Evolutionary conservation across 2,329 filamentous ascomycete species (phyloP).

Genomic region (Cladophialophora yegresii): DNA sequence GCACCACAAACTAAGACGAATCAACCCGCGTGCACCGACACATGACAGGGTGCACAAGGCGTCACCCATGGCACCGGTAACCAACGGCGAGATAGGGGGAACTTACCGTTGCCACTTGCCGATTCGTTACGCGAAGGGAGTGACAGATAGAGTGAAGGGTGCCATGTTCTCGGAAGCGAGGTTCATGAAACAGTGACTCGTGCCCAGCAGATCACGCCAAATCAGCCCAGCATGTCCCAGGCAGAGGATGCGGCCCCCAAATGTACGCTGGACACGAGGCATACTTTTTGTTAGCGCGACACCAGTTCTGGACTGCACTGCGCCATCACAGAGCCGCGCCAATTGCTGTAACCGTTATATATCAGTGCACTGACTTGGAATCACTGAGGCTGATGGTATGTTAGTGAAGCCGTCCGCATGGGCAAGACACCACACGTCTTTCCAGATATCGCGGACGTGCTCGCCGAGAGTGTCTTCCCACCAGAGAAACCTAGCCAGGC

Average conservation of each 20-base stretch:
- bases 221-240: neutral
- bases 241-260: neutral
- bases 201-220: neutral
- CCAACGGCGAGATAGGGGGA: neutral
- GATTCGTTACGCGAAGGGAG: neutral
- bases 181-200: neutral
- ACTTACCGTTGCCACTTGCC: neutral
- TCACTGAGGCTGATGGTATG: neutral
- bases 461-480: conserved; percentile 6
- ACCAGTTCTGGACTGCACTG: neutral
- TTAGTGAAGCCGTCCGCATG: neutral
- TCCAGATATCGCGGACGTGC: neutral
- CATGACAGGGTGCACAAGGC: neutral
- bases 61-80: neutral
- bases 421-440: neutral
- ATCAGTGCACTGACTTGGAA: neutral
- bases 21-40: neutral
- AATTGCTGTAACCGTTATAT: neutral
- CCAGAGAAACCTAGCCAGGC: neutral
- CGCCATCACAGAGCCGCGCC: neutral
- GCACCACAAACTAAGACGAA: neutral
- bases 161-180: neutral
- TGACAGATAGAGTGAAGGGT: neutral
- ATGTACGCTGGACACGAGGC: neutral
- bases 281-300: neutral